phyloP scores from a whole-genome alignment of 805 yeast genomes.

The Ogataea polymorpha region DNA sequence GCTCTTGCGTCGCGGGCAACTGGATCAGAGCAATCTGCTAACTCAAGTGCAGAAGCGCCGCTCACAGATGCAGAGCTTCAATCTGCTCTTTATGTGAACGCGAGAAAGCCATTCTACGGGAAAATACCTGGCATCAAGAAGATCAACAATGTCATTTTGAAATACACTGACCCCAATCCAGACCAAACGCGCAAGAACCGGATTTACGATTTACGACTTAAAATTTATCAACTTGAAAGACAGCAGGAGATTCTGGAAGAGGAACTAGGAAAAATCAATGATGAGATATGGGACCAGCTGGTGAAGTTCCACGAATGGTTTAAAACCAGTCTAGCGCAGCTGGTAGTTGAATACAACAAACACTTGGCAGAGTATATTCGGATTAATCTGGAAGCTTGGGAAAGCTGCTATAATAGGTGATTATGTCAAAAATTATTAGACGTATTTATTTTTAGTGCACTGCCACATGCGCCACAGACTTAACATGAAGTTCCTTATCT shows the following conservation, averaged over 20 bases:
- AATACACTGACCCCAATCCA: slow-evolving; percentile 35
- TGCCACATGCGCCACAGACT: slow-evolving; percentile 9
- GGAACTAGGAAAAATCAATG: slow-evolving; percentile 28
- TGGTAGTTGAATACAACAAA: slow-evolving; percentile 24
- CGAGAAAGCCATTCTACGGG: slow-evolving; percentile 29
- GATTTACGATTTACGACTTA: slow-evolving; percentile 28
- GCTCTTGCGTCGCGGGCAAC: slow-evolving; percentile 26
- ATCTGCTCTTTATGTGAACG: slow-evolving; percentile 28
- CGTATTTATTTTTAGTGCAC: not conserved
- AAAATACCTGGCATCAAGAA: slow-evolving; percentile 36
- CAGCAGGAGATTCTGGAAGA: slow-evolving; percentile 26
- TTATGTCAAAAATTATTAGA: not conserved
- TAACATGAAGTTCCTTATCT: slow-evolving; percentile 9
- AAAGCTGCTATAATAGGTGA: slow-evolving; percentile 21
- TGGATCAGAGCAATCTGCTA: slow-evolving; percentile 13
- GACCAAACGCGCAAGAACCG: slow-evolving; percentile 34
- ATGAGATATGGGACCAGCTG: slow-evolving; percentile 25
- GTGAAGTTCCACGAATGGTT: slow-evolving; percentile 33
- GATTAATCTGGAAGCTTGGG: slow-evolving; percentile 27
- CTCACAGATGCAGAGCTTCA: slow-evolving; percentile 34
- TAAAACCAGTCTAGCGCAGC: slow-evolving; percentile 21
- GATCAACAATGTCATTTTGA: slow-evolving; percentile 32
- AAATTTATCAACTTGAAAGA: slow-evolving; percentile 31
- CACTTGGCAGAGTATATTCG: slow-evolving; percentile 24
- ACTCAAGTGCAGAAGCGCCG: slow-evolving; percentile 24